These are phyloP conservation scores for Penicillium capsulatum DNA, from an alignment of 2,329 filamentous ascomycete species.

Conservation along the genomic window DNA sequence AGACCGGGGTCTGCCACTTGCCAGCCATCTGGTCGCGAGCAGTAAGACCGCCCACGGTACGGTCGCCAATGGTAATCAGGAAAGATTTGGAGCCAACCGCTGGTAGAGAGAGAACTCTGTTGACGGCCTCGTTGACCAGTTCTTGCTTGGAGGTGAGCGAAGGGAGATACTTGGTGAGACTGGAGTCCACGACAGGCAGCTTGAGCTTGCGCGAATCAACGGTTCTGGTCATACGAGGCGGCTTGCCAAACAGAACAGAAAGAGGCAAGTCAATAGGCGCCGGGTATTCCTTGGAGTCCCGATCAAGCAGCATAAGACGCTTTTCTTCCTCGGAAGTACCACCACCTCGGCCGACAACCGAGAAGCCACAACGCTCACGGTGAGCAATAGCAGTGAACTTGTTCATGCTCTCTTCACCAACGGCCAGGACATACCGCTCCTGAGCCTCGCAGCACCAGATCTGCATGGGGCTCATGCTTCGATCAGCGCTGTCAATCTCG, in stretches of 20 bases:
- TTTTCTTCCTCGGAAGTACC: conserved; percentile 62
- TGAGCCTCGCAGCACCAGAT: conserved; percentile 99
- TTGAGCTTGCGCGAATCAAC: conserved; percentile 66
- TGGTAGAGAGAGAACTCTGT: conserved; percentile 77
- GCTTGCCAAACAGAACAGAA: conserved; percentile 81
- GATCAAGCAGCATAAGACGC: conserved; percentile 74
- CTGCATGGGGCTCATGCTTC: conserved; percentile 88
- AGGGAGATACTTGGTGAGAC: conserved; percentile 63
- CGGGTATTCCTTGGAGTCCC: conserved; percentile 69
- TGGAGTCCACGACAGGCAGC: conserved; percentile 70
- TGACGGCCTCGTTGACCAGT: conserved; percentile 64
- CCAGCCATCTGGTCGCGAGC: conserved; percentile 93
- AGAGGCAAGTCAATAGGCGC: conserved; percentile 85
- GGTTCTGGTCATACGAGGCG: conserved; percentile 71
- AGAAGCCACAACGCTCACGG: conserved; percentile 87
- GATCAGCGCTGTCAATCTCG: conserved; percentile 85
- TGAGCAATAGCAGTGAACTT: conserved; percentile 64
- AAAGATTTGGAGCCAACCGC: conserved; percentile 96
- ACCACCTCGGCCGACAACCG: conserved; percentile 76
- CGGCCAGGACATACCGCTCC: conserved; percentile 88
- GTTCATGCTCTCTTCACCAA: conserved; percentile 76
- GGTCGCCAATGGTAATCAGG: conserved; percentile 92
- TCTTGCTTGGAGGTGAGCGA: conserved; percentile 48
- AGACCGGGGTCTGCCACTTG: conserved; percentile 90
- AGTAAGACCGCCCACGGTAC: conserved; percentile 84